phyloP scores from a whole-genome alignment of 805 yeast species.

The Metschnikowia lunata region DNA sequence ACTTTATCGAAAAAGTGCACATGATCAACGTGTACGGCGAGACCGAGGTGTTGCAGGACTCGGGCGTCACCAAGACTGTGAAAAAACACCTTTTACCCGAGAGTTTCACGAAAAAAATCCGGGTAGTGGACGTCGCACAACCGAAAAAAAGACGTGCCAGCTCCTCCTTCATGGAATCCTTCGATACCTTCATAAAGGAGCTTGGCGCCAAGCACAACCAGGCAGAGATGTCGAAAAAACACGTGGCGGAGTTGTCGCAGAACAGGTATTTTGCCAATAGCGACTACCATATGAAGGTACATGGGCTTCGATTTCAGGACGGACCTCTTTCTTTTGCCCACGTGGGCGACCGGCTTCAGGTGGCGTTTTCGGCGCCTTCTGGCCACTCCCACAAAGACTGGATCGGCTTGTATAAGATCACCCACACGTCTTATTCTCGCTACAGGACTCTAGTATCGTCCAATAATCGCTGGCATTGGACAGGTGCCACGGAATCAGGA shows the following conservation, averaged over 20 bases:
- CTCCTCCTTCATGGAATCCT: slow-evolving; percentile 39
- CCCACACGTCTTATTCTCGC: slow-evolving; percentile 54
- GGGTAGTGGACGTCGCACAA: neutral
- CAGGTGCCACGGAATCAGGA: slow-evolving; percentile 40
- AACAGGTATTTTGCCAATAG: slow-evolving; percentile 35
- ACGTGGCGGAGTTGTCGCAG: slow-evolving; percentile 37
- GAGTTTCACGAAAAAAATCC: slow-evolving; percentile 30
- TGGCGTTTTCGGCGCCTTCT: slow-evolving; percentile 53
- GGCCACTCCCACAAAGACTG: slow-evolving; percentile 54
- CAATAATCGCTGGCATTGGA: slow-evolving; percentile 60
- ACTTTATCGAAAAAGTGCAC: slow-evolving; percentile 72
- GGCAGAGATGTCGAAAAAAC: slow-evolving; percentile 30
- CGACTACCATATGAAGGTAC: slow-evolving; percentile 27
- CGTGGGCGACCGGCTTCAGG: slow-evolving; percentile 51
- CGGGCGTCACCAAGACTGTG: slow-evolving; percentile 43
- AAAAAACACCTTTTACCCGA: slow-evolving; percentile 41
- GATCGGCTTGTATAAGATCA: slow-evolving; percentile 69
- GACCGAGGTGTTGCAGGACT: slow-evolving; percentile 51
- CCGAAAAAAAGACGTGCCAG: slow-evolving; percentile 20
- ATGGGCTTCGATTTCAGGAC: slow-evolving; percentile 16
- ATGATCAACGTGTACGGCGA: slow-evolving; percentile 74
- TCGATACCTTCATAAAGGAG: slow-evolving; percentile 44
- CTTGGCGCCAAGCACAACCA: slow-evolving; percentile 18
- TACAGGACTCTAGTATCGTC: slow-evolving; percentile 58
- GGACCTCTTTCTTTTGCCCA: slow-evolving; percentile 16